These are phyloP conservation scores for Halophytophthora batemanensis DNA, from an alignment of 352 stramenopile species.

Conservation along the genomic window DNA sequence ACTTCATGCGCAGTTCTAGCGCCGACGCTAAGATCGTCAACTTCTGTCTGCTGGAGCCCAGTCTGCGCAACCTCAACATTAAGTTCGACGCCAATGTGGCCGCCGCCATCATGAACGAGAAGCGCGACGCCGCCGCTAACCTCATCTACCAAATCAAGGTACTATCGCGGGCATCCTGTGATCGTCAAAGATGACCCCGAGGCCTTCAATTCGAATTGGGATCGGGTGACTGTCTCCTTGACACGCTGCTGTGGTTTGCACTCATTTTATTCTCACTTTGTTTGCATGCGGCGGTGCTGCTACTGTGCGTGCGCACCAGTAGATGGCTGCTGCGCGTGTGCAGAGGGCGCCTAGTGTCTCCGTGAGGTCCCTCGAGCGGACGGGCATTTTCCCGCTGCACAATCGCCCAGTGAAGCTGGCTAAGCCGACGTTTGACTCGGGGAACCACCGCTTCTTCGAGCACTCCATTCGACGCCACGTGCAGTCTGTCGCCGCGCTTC, in stretches of 20 bases:
- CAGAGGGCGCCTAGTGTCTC: conserved; percentile 47
- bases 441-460: conserved; percentile 66
- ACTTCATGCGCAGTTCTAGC: conserved; percentile 71
- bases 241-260: no score
- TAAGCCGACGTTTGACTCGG: conserved; percentile 52
- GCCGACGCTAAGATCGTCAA: conserved; percentile 87
- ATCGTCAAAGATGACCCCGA: no score
- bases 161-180: no score
- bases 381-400: conserved; percentile 47
- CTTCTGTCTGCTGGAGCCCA: conserved; percentile 85
- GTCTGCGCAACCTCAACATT: conserved; percentile 66
- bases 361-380: conserved; percentile 44
- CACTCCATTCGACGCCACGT: conserved; percentile 61
- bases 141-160: conserved; percentile 89
- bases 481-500: conserved; percentile 41
- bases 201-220: no score
- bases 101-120: conserved; percentile 79
- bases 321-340: conserved; percentile 47
- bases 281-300: background rate
- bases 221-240: no score
- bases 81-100: conserved; percentile 77
- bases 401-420: conserved; percentile 57
- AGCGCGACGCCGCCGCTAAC: conserved; percentile 51
- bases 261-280: no score
- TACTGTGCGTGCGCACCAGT: conserved; percentile 5